Percentiles rank a stretch among this genome's conserved stretches.
Conservation (phyloP, 352 stramenopile species). For the Bremia lactucae region DNA sequence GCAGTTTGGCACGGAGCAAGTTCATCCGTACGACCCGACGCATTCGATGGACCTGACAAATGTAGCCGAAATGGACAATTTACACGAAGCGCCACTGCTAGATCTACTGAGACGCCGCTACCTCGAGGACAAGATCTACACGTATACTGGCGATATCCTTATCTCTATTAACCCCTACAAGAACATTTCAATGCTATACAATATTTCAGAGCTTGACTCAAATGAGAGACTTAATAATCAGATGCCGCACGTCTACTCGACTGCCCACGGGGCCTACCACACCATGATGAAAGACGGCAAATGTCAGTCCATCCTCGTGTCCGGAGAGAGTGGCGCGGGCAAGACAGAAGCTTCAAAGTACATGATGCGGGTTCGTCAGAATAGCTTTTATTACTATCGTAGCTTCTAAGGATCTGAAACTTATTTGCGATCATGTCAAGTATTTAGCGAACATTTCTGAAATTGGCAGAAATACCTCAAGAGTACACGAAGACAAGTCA, state of each 20-base stretch:
- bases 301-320: slow-evolving; percentile 83
- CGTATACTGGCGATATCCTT: slow-evolving; percentile 90
- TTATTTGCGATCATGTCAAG: too few species aligned
- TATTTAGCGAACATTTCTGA: slow-evolving; percentile 87
- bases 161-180: slow-evolving; percentile 97
- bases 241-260: slow-evolving; percentile 80
- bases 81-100: slow-evolving; percentile 87
- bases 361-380: slow-evolving; percentile 73
- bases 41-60: slow-evolving; percentile 85
- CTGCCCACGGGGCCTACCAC: slow-evolving; percentile 73
- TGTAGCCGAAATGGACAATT: slow-evolving; percentile 90
- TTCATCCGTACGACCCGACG: slow-evolving; percentile 86
- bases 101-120: slow-evolving; percentile 83
- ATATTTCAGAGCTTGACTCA: slow-evolving; percentile 82
- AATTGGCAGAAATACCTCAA: slow-evolving; percentile 65
- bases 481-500: slow-evolving; percentile 43
- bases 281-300: slow-evolving; percentile 66
- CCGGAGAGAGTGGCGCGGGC: slow-evolving; percentile 75
- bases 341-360: slow-evolving; percentile 88
- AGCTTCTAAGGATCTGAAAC: neutral
- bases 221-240: slow-evolving; percentile 82
- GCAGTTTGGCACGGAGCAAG: slow-evolving; percentile 65
- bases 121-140: slow-evolving; percentile 90
- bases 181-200: slow-evolving; percentile 88
- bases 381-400: neutral